Base-by-base conservation (phyloP, 2,329 filamentous ascomycete species). In the Thermothelomyces thermophilus region DNA sequence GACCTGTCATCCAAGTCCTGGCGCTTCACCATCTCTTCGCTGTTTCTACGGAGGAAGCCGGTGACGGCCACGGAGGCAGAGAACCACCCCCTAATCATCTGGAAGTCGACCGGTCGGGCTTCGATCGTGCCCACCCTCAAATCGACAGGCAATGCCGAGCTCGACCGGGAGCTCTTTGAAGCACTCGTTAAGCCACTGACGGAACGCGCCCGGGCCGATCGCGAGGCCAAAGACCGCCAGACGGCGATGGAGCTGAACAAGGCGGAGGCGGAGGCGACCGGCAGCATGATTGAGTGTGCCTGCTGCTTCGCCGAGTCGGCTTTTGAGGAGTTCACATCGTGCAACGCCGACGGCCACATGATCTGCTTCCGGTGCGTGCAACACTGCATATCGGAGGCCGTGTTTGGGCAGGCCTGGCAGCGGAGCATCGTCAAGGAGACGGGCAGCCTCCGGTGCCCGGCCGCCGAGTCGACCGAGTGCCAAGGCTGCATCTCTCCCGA, bases 401-500 rank as follows among this genome's bases (percentile, higher is more conserved):
- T 97, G 0, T 97, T 95, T 64, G 93, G 93, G 0, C 93, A 97
- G 66, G 88, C 88, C 46, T 96, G 91, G 88, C 79, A 82, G 43
- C 83, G 86, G 52, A 93, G 81, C 60, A 84, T 96, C 59, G 79
- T 93, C 62, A 68, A 80, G 24, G 76, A 82, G 51, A 80, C 75
- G 33, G 86, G 86, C 33, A 90, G 88, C 0, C 73, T 97, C 47
- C 81, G 80, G 53, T 97, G 93, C 64, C 77, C 95, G n/a, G 88
- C 90, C 1, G 83, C 88, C 0, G 77, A 84, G 44, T 73, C 78
- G 0, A 70, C 76, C 39, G 81, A 80, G n/a, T 97, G 93, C 60
- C 63, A 75, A 13, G 89, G 90, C n/a, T 79, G 77, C 60, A 77
- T 97, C 43, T 77, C 86, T 0, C 72, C 79, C 4, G 73, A 82